Evolutionary conservation across 2,329 filamentous ascomycete genomes (phyloP), one percentile per base, ranked within the genome.

Genomic region (Aaosphaeria pasadenensis): DNA sequence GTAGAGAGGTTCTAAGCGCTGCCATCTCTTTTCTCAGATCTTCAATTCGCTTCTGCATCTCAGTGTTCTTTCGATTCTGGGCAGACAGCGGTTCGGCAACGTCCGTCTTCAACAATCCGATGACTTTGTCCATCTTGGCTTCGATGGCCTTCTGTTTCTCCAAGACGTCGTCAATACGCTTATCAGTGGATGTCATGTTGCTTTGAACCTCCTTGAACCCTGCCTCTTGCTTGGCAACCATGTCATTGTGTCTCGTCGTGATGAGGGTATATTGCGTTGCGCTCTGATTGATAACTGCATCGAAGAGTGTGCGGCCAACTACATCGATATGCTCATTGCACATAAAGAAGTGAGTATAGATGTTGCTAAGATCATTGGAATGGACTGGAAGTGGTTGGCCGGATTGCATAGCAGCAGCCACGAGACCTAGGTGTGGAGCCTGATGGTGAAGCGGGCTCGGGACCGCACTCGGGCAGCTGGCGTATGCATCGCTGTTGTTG

Each of bases 311-410:
- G 39, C 62, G 58, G 33, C 56, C 63, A 1, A 64, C 52, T 5
- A 64, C 57, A 35, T 69, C 67, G 17, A 71, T 60, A 52, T 71
- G 68, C 43, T 64, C 59, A 43, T 70, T 67, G 6, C 59, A 60
- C 58, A 67, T 66, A 50, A 54, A 62, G 54, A 71, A 70, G 46
- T 69, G 65, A n/a, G 39, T 50, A 30, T 49, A 39, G 11, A 58
- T 45, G 33, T 50, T 46, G 41, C 45, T 51, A 7, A 50, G 50
- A 41, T 53, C 50, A 13, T 30, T 6, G 29, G 13, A 30, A 38
- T 30, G 3, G 38, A 24, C 33, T 36, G 9, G 7, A 36, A 9
- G 33, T 9, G 33, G 33, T 9, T 36, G 9, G 11, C 42, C 31
- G 17, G 38, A 29, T 6, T 43, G 17, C 30, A 29, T 43, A n/a